These are phyloP conservation scores for Phytophthora fragariae DNA, from an alignment of 352 stramenopile species.

Conservation along the genomic window DNA sequence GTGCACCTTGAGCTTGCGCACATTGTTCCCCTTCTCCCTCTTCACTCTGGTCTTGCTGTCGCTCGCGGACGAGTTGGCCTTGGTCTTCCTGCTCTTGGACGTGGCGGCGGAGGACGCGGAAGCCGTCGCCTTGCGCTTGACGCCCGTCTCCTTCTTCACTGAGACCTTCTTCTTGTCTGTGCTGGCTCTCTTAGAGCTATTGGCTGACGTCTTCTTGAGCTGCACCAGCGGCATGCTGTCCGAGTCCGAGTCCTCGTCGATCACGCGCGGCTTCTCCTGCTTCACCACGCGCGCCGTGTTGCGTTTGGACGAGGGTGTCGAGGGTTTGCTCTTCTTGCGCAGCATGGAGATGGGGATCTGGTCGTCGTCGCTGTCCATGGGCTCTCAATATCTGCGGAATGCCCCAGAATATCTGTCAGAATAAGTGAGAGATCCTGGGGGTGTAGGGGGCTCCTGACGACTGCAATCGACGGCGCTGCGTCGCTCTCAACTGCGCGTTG, in stretches of 20 bases:
- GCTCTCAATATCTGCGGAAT: not conserved
- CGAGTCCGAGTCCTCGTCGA: conserved; percentile 74
- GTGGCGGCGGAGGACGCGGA: conserved; percentile 28
- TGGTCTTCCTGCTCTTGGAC: conserved; percentile 60
- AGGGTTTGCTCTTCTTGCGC: conserved; percentile 58
- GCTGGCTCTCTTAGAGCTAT: conserved; percentile 21
- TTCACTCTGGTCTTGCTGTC: conserved; percentile 57
- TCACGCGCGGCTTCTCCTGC: conserved; percentile 35
- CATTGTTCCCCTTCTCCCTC: conserved; percentile 50
- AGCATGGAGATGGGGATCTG: conserved; percentile 75
- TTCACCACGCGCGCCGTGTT: conserved; percentile 34
- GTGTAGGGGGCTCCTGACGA: not conserved
- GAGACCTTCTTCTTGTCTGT: conserved; percentile 36
- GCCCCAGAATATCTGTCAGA: not conserved
- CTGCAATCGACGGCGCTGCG: not conserved
- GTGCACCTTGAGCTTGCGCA: conserved; percentile 94
- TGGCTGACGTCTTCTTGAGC: conserved; percentile 55
- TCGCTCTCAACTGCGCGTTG: not conserved
- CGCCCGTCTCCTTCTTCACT: conserved; percentile 61
- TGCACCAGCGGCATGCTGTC: conserved; percentile 84
- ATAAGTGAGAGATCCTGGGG: not conserved
- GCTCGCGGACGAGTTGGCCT: conserved; percentile 24
- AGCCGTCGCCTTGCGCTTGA: conserved; percentile 64
- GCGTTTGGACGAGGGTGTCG: conserved; percentile 18
- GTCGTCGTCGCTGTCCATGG: conserved; percentile 83